These are phyloP conservation scores for Mycocentrospora acerina DNA, from an alignment of 2,329 filamentous ascomycete species.

Conservation along the genomic window DNA sequence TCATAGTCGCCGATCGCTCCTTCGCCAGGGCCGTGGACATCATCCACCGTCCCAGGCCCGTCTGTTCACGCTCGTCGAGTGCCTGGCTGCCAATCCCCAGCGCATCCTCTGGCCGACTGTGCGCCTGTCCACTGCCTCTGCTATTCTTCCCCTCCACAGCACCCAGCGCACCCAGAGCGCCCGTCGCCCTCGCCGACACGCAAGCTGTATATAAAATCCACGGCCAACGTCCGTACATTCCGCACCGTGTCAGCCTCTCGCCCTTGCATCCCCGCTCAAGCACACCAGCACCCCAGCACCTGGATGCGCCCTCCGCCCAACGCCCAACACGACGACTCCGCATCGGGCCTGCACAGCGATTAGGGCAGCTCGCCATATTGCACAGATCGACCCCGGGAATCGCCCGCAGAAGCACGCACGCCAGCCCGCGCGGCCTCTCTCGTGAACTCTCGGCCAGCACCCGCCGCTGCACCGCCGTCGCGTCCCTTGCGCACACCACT, in stretches of 20 bases:
- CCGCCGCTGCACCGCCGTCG: conserved; percentile 26
- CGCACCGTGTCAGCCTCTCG: conserved; percentile 22
- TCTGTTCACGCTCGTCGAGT: too few relatives aligned
- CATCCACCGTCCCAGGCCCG: conserved; percentile 1
- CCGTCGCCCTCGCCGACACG: conserved; percentile 1
- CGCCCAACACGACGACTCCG: conserved; percentile 42
- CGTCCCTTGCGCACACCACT: conserved; percentile 29
- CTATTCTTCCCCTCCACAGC: not conserved
- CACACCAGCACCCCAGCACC: conserved; percentile 18
- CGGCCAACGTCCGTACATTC: conserved; percentile 25
- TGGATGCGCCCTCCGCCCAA: conserved; percentile 44
- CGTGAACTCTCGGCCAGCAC: conserved; percentile 12
- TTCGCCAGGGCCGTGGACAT: conserved; percentile 12
- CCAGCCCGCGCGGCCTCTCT: conserved; percentile 27
- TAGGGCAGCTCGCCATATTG: conserved; percentile 33
- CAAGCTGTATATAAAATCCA: not conserved
- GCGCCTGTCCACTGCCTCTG: too few relatives aligned
- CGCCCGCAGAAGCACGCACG: conserved; percentile 28
- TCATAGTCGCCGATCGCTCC: conserved; percentile 24
- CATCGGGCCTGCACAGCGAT: conserved; percentile 42
- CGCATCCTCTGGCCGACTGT: too few relatives aligned
- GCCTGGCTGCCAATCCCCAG: too few relatives aligned
- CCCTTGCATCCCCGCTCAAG: conserved; percentile 38
- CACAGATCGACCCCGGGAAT: conserved; percentile 37
- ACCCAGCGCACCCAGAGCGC: conserved; percentile 1